Evolutionary conservation across 495 filamentous ascomycete species (phyloP).

Genomic region (Neurospora sp.): DNA sequence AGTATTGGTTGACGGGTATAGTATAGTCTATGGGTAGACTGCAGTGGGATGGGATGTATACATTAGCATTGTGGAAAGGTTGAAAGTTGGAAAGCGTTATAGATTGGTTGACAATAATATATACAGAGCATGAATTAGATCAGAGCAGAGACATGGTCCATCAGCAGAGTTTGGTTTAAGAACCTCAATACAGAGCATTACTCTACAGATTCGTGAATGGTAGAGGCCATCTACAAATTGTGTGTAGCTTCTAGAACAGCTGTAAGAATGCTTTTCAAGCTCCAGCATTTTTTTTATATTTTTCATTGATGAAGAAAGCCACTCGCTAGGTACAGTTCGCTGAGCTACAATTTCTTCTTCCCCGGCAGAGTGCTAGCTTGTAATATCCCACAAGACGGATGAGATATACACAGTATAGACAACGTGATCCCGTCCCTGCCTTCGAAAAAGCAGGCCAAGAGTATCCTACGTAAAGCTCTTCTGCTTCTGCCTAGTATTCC

Average conservation of each 20-base stretch:
- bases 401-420: background rate
- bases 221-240: background rate
- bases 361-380: background rate
- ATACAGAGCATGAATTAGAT: background rate
- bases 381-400: background rate
- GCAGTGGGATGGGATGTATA: background rate
- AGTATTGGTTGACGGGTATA: background rate
- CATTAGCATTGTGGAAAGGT: background rate
- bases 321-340: background rate
- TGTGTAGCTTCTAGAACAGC: background rate
- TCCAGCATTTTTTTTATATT: background rate
- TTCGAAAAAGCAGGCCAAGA: constrained; percentile 20
- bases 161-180: background rate
- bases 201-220: background rate
- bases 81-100: background rate
- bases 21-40: background rate
- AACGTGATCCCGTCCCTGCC: background rate
- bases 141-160: background rate
- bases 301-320: background rate
- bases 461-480: constrained; percentile 35
- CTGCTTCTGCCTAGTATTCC: constrained; percentile 85
- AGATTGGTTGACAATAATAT: background rate
- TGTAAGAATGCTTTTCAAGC: background rate
- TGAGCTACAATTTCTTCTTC: background rate
- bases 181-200: background rate